Base-by-base conservation (phyloP, 352 stramenopile genomes). In the Globisporangium echinulatum region DNA sequence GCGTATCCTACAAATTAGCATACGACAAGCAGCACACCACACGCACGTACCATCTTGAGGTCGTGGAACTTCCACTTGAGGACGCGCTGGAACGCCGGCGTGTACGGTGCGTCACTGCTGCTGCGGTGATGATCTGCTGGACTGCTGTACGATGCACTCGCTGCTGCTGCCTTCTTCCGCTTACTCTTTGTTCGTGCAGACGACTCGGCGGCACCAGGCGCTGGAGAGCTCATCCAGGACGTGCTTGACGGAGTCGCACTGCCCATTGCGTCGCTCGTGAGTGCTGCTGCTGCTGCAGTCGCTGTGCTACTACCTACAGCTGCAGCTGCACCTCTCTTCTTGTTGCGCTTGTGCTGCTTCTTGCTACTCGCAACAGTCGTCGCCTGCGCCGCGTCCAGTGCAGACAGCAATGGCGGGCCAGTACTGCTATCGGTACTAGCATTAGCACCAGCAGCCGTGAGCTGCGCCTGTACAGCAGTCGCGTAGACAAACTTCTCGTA, bases 401-500 rank as follows among this genome's bases (percentile, higher is more conserved):
- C 25, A 25, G 25, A 25, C 25, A 25, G 25, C 25, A 25, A 25
- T 25, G 25, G 25, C 25, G 25, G 52, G 47, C 43, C 9, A 49
- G 40, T 64, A 36, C 19, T 49, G 46, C 46, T 46, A 10, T 17
- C 52, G 46, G 69, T 57, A 37, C 15, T n/a, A 40, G 52, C 15
- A 5, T 15, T 3, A 8, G 49, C 59, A 2, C 64, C 58, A 33
- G 49, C 62, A 33, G 70, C 68, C 10, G 48, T 33, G n/a, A 87
- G 50, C 14, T 64, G 67, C 1, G 62, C 72, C 7, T 67, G 68
- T 11, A 87, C 54, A 0, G 82, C 83, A 59, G 80, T 94, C 44
- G 92, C 78, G 53, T 90, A 94, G 38, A 94, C 88, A 40, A 94
- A 94, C 61, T 94, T 94, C 56, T 94, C 81, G 59, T 91, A 94